A percentile compares a stretch with the other conserved stretches of the same genome.
These are phyloP conservation scores for Saturnispora halmiae DNA, from an alignment of 805 yeast genomes.

Conservation along the genomic window DNA sequence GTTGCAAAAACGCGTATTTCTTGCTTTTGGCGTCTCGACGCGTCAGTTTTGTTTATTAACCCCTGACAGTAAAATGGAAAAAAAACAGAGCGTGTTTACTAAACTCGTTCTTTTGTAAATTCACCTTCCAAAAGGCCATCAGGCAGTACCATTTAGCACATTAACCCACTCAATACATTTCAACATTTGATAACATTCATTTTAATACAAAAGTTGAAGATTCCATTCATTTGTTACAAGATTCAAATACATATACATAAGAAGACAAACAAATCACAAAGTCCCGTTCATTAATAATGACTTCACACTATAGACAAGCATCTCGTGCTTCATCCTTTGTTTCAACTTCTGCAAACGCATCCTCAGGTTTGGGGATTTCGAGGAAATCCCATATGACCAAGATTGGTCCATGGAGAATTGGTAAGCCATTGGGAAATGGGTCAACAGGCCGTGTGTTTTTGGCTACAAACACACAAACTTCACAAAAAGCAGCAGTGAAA, in stretches of 20 bases:
- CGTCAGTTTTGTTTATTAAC: background rate
- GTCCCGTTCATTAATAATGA: constrained; percentile 10
- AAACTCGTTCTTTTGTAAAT: background rate
- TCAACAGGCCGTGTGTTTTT: constrained; percentile 90
- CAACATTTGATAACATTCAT: too few relatives aligned
- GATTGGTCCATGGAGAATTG: constrained; percentile 94
- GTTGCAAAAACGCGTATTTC: background rate
- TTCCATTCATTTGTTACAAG: background rate
- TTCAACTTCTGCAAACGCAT: constrained; percentile 16
- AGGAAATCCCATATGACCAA: constrained; percentile 30
- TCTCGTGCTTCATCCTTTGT: constrained; percentile 50
- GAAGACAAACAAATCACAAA: background rate
- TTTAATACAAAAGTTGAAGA: too few relatives aligned
- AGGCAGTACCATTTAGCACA: too few relatives aligned
- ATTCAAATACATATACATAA: background rate
- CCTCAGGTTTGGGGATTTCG: constrained; percentile 10
- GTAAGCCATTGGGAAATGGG: constrained; percentile 93
- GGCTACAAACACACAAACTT: constrained; percentile 78
- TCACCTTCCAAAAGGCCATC: background rate
- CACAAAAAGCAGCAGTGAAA: constrained; percentile 91
- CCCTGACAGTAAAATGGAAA: constrained; percentile 5
- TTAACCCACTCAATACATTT: too few relatives aligned
- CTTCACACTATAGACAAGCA: constrained; percentile 48
- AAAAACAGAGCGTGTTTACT: background rate
- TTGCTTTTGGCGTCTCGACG: background rate